Evolutionary conservation across 768 basidiomycete genomes (phyloP).

Genomic region (Cystofilobasidium capitatum): DNA sequence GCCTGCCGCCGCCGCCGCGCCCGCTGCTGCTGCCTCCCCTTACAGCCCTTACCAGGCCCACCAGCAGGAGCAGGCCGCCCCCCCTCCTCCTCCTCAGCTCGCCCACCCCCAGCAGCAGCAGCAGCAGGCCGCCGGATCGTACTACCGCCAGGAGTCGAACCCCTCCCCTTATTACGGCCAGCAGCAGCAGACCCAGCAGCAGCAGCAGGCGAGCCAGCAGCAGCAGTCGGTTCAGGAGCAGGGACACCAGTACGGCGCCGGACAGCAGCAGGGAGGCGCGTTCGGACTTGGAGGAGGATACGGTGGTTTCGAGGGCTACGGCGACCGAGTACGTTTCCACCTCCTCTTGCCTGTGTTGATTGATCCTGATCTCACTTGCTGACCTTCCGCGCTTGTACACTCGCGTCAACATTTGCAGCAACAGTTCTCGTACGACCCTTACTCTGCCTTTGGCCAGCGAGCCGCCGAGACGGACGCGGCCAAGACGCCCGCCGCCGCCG

Average conservation of each 20-base stretch:
- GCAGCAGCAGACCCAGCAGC: slow-evolving; percentile 28
- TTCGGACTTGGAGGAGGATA: neutral
- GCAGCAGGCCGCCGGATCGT: slow-evolving; percentile 28
- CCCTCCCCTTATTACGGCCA: slow-evolving; percentile 28
- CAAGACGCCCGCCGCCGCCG: slow-evolving; percentile 29
- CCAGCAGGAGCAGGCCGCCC: slow-evolving; percentile 21
- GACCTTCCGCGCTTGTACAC: too few relatives aligned
- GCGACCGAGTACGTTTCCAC: neutral
- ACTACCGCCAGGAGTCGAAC: slow-evolving; percentile 24
- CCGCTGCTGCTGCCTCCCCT: slow-evolving; percentile 8
- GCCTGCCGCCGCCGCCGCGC: slow-evolving; percentile 2
- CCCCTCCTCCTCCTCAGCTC: slow-evolving; percentile 28
- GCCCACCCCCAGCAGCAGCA: slow-evolving; percentile 29
- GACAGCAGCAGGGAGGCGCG: slow-evolving; percentile 18
- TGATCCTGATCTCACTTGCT: too few relatives aligned
- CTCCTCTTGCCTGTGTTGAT: too few relatives aligned
- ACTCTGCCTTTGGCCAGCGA: slow-evolving; percentile 22
- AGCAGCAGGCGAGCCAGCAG: slow-evolving; percentile 30
- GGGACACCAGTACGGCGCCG: slow-evolving; percentile 29
- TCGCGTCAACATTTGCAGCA: slow-evolving; percentile 23
- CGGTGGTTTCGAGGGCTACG: slow-evolving; percentile 4
- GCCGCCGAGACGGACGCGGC: slow-evolving; percentile 13
- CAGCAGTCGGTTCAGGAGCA: slow-evolving; percentile 18
- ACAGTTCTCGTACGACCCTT: slow-evolving; percentile 27
- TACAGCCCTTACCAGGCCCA: slow-evolving; percentile 11